Percentiles rank a stretch among this genome's conserved stretches.
phyloP scores from a whole-genome alignment of 768 basidiomycete species.

The Auriscalpium vulgare region DNA sequence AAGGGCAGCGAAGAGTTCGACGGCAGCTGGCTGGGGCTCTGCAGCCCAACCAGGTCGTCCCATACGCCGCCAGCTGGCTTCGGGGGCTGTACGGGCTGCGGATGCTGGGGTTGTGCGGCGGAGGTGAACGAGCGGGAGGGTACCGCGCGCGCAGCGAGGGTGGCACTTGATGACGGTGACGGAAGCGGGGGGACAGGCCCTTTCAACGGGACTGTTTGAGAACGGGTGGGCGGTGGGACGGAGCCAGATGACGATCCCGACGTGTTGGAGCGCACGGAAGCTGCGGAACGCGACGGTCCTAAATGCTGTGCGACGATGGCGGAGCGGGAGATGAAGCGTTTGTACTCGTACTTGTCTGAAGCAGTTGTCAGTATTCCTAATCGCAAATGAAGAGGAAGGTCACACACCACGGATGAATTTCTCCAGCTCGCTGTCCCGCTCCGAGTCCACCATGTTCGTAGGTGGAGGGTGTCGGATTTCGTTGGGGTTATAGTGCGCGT shows the following conservation, averaged over 20 bases:
- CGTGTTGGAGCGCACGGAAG: slow-evolving; percentile 10
- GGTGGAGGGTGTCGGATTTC: slow-evolving; percentile 79
- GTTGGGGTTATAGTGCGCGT: slow-evolving; percentile 75
- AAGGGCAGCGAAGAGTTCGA: slow-evolving; percentile 19
- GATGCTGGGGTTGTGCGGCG: slow-evolving; percentile 28
- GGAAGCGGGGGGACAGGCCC: no score
- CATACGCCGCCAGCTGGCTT: slow-evolving; percentile 10
- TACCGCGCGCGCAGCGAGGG: not conserved
- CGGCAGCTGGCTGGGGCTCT: slow-evolving; percentile 5
- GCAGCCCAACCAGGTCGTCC: slow-evolving; percentile 20
- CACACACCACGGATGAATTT: slow-evolving; percentile 76
- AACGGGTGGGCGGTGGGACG: slow-evolving; percentile 10
- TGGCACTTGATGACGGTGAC: no score
- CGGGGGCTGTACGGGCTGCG: slow-evolving; percentile 1
- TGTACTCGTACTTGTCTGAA: slow-evolving; percentile 77
- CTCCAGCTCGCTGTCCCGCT: slow-evolving; percentile 86
- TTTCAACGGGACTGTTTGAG: slow-evolving; percentile 16
- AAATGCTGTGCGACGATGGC: slow-evolving; percentile 23
- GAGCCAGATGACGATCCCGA: not conserved
- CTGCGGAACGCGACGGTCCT: slow-evolving; percentile 23
- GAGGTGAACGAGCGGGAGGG: slow-evolving; percentile 19
- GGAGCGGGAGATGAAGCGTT: slow-evolving; percentile 41
- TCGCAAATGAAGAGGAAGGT: slow-evolving; percentile 3
- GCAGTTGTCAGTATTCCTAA: not conserved
- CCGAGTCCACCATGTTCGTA: slow-evolving; percentile 65